A percentile compares a stretch with the other conserved stretches of the same genome.
Conservation (phyloP, 371 early-diverging fungal genomes). For the Chytridium lagenaria region DNA sequence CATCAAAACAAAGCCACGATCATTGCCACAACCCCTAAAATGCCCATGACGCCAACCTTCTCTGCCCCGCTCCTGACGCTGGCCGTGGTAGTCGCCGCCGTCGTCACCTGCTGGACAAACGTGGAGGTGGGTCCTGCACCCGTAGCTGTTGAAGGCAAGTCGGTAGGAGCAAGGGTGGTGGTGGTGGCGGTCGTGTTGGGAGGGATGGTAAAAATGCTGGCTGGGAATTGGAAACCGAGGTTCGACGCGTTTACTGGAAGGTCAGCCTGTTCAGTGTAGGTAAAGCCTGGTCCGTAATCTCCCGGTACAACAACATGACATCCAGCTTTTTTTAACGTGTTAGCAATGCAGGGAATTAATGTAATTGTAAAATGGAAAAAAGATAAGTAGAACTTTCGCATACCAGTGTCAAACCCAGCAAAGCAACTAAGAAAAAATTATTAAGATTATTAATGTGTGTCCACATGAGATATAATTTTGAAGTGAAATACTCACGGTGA, state of each 20-base stretch:
- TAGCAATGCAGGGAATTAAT: too few species aligned
- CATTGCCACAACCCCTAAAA: not conserved
- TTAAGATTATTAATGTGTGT: too few species aligned
- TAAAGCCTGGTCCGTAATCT: conserved; percentile 14
- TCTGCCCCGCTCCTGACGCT: not conserved
- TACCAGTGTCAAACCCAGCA: conserved; percentile 12
- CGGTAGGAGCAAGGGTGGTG: not conserved
- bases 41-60: not conserved
- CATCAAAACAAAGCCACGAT: not conserved
- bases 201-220: not conserved
- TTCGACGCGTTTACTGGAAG: not conserved
- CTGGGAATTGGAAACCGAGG: not conserved
- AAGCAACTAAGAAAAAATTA: not conserved
- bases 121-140: not conserved
- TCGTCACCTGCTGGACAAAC: not conserved
- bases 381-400: too few species aligned
- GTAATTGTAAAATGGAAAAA: too few species aligned
- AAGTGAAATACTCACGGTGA: not conserved
- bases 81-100: not conserved
- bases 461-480: too few species aligned
- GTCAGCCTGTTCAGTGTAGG: not conserved
- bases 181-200: not conserved
- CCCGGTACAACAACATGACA: conserved; percentile 9
- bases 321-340: too few species aligned
- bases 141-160: not conserved